A percentile compares a stretch with the other conserved stretches of the same genome.
phyloP scores from a whole-genome alignment of 345 rosid genomes.

The Brassica juncea region DNA sequence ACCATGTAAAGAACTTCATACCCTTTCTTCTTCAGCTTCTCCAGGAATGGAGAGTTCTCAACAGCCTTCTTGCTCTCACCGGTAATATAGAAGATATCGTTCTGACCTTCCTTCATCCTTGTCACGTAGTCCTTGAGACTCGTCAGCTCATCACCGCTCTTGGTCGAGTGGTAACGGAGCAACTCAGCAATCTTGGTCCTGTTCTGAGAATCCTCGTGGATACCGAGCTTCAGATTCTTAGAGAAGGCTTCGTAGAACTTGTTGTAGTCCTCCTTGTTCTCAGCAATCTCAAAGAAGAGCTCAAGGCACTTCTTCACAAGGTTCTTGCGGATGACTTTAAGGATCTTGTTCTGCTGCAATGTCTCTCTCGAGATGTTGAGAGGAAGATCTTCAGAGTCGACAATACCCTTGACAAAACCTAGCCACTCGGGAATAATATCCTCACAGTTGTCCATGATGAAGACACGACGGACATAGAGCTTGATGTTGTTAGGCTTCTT shows the following conservation, averaged over 20 bases:
- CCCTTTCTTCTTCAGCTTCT: neutral
- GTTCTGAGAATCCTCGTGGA: neutral
- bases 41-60: neutral
- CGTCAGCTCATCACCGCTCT: neutral
- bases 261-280: neutral
- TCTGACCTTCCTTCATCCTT: neutral
- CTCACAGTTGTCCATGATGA: neutral
- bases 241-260: conserved; percentile 4
- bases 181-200: neutral
- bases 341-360: neutral
- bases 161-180: neutral
- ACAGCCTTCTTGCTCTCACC: neutral
- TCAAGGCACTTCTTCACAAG: neutral
- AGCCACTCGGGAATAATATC: neutral
- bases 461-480: neutral
- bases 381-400: neutral
- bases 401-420: neutral
- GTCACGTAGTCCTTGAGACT: conserved; percentile 3
- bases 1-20: neutral
- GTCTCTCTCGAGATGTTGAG: neutral
- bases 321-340: too few species aligned
- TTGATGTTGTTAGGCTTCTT: neutral
- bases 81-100: neutral
- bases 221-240: neutral
- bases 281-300: neutral